Evolutionary conservation across 2,329 filamentous ascomycete species (phyloP).

Genomic region (Pseudopyrenochaeta lycopersici): DNA sequence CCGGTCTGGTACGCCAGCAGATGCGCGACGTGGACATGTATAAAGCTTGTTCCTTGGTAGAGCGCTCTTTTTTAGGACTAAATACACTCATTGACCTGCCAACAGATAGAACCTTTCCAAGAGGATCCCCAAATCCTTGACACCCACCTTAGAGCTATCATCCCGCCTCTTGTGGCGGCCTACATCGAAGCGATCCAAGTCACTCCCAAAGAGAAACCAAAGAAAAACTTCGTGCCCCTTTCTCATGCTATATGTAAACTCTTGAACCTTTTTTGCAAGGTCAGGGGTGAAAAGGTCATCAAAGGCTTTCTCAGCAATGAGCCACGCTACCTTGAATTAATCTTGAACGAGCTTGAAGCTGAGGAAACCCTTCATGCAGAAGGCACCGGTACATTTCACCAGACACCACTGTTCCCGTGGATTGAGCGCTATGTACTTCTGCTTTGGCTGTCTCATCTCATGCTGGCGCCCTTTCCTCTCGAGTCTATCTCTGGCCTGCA

Average conservation of each 20-base stretch:
- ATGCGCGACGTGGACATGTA: constrained; percentile 53
- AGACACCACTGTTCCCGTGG: constrained; percentile 63
- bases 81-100: constrained; percentile 3
- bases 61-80: neutral
- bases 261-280: constrained; percentile 92
- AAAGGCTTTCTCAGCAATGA: constrained; percentile 92
- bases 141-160: constrained; percentile 77
- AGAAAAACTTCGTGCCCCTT: constrained; percentile 37
- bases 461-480: constrained; percentile 84
- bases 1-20: constrained; percentile 43
- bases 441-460: constrained; percentile 73
- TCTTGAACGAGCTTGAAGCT: constrained; percentile 78
- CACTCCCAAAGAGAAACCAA: constrained; percentile 28
- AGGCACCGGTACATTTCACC: constrained; percentile 21
- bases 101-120: constrained; percentile 83
- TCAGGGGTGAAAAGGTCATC: constrained; percentile 91
- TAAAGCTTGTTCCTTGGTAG: constrained; percentile 47
- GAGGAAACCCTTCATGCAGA: constrained; percentile 46
- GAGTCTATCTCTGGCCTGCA: constrained; percentile 75
- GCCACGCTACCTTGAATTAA: constrained; percentile 80
- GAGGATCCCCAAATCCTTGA: constrained; percentile 95
- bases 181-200: constrained; percentile 73
- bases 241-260: constrained; percentile 75
- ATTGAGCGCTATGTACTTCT: constrained; percentile 88
- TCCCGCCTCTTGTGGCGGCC: constrained; percentile 77